Evolutionary conservation across 257 asterid genomes (phyloP).

Genomic region (Solanum medicagineum): DNA sequence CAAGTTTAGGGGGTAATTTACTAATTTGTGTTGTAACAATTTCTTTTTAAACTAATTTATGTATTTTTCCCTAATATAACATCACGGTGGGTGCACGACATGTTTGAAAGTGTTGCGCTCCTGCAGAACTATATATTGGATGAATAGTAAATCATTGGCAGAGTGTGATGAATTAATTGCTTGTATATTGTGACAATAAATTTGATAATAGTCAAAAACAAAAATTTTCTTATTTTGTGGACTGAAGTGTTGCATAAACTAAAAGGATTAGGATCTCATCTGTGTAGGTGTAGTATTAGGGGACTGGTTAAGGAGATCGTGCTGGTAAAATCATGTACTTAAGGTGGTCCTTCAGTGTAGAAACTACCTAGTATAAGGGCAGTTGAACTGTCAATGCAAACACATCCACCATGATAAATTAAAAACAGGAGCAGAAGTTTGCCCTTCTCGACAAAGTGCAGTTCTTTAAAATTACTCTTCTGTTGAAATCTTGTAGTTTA

Average conservation of each 20-base stretch:
- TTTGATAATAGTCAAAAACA: not conserved
- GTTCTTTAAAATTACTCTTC: not conserved
- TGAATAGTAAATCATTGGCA: not conserved
- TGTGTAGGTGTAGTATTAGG: not conserved
- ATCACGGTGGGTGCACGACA: not conserved
- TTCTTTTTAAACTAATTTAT: not conserved
- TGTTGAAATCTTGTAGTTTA: not conserved
- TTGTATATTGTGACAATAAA: not conserved
- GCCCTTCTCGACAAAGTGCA: not conserved
- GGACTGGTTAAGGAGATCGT: not conserved
- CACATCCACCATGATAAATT: not conserved
- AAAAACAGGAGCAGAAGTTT: not conserved
- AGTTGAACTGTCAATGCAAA: not conserved
- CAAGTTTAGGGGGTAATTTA: not conserved
- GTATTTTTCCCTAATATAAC: not conserved
- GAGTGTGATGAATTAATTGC: not conserved
- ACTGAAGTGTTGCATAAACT: not conserved
- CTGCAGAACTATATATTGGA: not conserved
- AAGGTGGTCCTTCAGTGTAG: not conserved
- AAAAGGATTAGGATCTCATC: not conserved
- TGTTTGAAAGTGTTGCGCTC: not conserved
- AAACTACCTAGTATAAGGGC: not conserved
- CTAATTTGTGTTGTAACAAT: not conserved
- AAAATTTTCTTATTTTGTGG: not conserved
- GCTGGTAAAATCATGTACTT: not conserved